Base-by-base conservation (phyloP, 768 basidiomycete genomes). In the Leccinum uliginosum region DNA sequence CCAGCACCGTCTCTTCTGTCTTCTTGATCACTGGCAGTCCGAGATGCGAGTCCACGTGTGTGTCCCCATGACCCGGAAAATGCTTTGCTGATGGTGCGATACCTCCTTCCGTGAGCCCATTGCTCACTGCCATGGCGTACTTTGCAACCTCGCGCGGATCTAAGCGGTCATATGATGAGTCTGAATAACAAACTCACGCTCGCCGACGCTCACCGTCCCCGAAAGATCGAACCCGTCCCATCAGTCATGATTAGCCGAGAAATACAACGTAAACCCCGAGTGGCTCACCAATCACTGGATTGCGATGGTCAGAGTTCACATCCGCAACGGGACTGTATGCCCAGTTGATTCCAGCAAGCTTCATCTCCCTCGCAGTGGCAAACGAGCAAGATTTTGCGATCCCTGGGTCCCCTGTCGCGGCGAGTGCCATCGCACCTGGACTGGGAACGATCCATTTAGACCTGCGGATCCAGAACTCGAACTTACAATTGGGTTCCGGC, bases 31-130 rank as follows among this genome's bases (percentile, higher is more conserved):
- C 68, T 0, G 87, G 87, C 14, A 89, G 77, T 2, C 78, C 82
- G 21, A 85, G 76, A 62, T 89, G 87, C 1, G 87, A 87, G 63
- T 89, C 87, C 47, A 87, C 74, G 54, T 83, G 78, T 1, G 87
- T 89, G 54, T 89, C 86, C 0, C 87, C 86, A 58, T 89, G 87
- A 0, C 87, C 87, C 0, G 86, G 87, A 62, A 88, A 88, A 63
- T 89, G 87, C 62, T 88, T 89, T 3, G 80, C 79, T 23, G 76
- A 83, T 0, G 87, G 79, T 3, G 86, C 85, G 10, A 89, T 70
- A 2, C 78, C 78, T 0, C 74, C 71, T 4, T 74, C 63, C 0
- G 75, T 72, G 17, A 86, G 74, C 3, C 85, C 86, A 1, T 65
- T 65, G 38, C 75, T 72, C 15, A 80, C 81, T 1, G 82, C 81